Base-by-base conservation (phyloP, 768 basidiomycete species). In the Amanita inopinata region DNA sequence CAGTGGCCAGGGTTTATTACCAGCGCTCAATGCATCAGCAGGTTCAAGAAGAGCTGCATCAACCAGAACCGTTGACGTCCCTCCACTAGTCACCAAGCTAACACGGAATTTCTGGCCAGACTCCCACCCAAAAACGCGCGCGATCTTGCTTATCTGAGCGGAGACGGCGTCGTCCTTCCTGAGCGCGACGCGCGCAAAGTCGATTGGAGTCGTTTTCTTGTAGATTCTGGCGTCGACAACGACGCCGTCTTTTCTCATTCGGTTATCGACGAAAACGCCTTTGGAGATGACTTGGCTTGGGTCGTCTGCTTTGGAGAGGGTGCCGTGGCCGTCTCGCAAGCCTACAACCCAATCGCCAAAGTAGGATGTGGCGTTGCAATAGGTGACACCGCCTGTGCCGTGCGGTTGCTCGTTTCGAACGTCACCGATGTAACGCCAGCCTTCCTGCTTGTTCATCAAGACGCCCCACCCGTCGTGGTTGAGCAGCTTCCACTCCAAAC, bases 391-490 rank as follows among this genome's bases (percentile, higher is more conserved):
- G 14, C 37, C 37, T 5, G 28, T 17, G n/a, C 37, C 37, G 6
- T 38, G 37, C 15, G 37, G 25, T 7, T 25, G 23, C 6, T 25
- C 18, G 3, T n/a, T 27, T 9, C 28, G 37, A 3, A 38, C 37
- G 6, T n/a, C 22, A n/a, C 37, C 38, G 20, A 39, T 39, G 17
- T 39, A 39, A n/a, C 38, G 38, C 38, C 38, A 39, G 6, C 38
- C 38, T 12, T 39, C 38, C 14, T 28, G 15, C 17, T 18, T 22
- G 15, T 28, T 39, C 25, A 27, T 28, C 15, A 39, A 15, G 3
- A 39, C 38, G 4, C 38, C 38, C 38, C 38, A 39, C 19, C 38
- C 38, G 7, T 39, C 38, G 14, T 30, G 38, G 25, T 23, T 23
- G 10, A 39, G 25, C 15, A 39, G 27, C 9, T 39, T 12, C 38